phyloP scores from a whole-genome alignment of 176 grass and related monocot species.

The Tillandsia leiboldiana region DNA sequence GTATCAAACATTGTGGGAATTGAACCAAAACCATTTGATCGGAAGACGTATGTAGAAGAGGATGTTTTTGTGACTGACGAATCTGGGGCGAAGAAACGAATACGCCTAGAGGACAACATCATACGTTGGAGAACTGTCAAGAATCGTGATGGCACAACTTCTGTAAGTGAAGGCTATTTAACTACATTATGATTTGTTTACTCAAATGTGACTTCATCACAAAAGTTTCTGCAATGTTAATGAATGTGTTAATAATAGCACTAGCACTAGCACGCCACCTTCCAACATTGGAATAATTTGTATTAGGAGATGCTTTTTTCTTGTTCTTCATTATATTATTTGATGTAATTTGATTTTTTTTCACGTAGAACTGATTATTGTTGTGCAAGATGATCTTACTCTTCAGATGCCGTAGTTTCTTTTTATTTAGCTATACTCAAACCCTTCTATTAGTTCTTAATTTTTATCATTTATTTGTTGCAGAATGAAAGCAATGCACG shows the following conservation, averaged over 20 bases:
- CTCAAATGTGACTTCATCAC: too few relatives aligned
- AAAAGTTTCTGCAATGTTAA: neutral
- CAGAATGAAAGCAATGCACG: conserved; percentile 94
- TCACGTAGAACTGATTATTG: neutral
- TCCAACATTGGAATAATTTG: too few relatives aligned
- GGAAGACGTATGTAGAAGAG: conserved; percentile 87
- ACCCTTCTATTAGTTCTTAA: conserved; percentile 10
- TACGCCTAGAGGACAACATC: conserved; percentile 90
- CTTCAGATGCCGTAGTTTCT: neutral
- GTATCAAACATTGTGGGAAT: conserved; percentile 98
- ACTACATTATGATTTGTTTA: too few relatives aligned
- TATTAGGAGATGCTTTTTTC: neutral
- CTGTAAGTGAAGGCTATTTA: conserved; percentile 47
- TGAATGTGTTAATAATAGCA: neutral
- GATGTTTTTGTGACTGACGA: conserved; percentile 86
- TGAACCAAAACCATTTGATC: conserved; percentile 79
- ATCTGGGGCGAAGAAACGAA: conserved; percentile 76
- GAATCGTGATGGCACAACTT: conserved; percentile 60
- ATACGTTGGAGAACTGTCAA: conserved; percentile 81
- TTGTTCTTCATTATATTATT: neutral
- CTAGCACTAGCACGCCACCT: neutral
- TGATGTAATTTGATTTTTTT: neutral
- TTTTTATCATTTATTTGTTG: conserved; percentile 23
- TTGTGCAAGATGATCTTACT: neutral
- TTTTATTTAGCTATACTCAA: neutral